Conservation (phyloP, 805 yeast species). For the Kluyveromyces nonfermentans region DNA sequence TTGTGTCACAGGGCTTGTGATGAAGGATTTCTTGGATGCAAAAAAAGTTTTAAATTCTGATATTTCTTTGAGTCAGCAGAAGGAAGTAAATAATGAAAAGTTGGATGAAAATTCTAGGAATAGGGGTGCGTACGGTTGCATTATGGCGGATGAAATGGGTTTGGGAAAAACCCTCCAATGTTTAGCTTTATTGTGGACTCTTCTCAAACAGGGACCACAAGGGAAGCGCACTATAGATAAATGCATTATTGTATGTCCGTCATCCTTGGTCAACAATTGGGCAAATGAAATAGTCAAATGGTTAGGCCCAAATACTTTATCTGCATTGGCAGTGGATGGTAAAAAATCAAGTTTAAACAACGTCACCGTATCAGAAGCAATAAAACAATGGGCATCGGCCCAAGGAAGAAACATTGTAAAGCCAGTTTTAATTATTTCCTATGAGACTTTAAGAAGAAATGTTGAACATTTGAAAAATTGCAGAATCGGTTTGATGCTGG, state of each 20-base stretch:
- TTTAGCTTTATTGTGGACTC: constrained; percentile 84
- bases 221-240: constrained; percentile 74
- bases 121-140: constrained; percentile 84
- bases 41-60: constrained; percentile 3
- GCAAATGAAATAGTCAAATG: constrained; percentile 92
- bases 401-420: constrained; percentile 80
- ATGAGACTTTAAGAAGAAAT: constrained; percentile 85
- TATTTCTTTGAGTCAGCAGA: constrained; percentile 1
- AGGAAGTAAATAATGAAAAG: neutral
- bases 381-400: constrained; percentile 80
- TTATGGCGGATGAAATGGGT: constrained; percentile 98
- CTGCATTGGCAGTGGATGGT: constrained; percentile 90
- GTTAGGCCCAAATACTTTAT: constrained; percentile 85
- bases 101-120: constrained; percentile 27
- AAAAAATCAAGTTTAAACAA: constrained; percentile 51
- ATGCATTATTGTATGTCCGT: constrained; percentile 90
- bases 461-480: constrained; percentile 64
- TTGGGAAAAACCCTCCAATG: constrained; percentile 88
- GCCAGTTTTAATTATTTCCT: constrained; percentile 88
- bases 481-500: constrained; percentile 78
- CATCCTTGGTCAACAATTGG: constrained; percentile 91
- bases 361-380: constrained; percentile 57
- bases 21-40: constrained; percentile 28
- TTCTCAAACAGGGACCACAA: constrained; percentile 80
- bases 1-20: constrained; percentile 78